These are phyloP conservation scores for Ophiocordyceps robertsii DNA, from an alignment of 2,329 filamentous ascomycete species.

Conservation along the genomic window DNA sequence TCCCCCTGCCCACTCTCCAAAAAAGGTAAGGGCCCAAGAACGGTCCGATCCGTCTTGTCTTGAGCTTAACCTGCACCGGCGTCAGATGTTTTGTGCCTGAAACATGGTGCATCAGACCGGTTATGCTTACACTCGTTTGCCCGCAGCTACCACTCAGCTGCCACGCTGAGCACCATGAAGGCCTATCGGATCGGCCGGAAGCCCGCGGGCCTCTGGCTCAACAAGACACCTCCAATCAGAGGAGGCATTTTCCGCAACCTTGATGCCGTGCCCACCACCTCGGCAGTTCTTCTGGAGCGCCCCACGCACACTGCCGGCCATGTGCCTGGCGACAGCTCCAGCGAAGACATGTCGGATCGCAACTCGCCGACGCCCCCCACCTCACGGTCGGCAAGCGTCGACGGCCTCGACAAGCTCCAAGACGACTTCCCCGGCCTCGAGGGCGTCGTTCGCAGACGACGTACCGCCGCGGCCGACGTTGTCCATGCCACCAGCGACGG, in stretches of 20 bases:
- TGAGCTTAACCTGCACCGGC: not conserved
- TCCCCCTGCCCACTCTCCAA: not conserved
- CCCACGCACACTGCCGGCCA: not conserved
- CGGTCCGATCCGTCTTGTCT: not conserved
- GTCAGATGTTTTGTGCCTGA: not conserved
- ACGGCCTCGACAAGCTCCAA: constrained; percentile 40
- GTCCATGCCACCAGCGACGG: constrained; percentile 4
- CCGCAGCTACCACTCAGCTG: not conserved
- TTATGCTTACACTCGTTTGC: not conserved
- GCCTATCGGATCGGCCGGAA: constrained; percentile 61
- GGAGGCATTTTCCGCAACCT: constrained; percentile 59
- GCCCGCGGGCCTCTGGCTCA: constrained; percentile 69
- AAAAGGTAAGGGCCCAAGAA: not conserved
- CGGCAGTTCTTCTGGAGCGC: not conserved
- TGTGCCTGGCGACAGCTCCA: constrained; percentile 2
- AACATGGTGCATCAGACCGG: not conserved
- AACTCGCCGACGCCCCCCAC: not conserved
- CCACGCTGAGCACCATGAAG: constrained; percentile 12
- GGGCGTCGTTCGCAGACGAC: constrained; percentile 8
- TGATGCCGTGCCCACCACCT: not conserved
- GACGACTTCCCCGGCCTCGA: constrained; percentile 32
- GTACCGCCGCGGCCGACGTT: not conserved
- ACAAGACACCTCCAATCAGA: constrained; percentile 85
- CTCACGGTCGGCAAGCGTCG: not conserved
- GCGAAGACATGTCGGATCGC: constrained; percentile 5